Evolutionary conservation across 2,329 filamentous ascomycete genomes (phyloP), one percentile per base, ranked within the genome.

Genomic region (Aspergillus pseudoterreus): DNA sequence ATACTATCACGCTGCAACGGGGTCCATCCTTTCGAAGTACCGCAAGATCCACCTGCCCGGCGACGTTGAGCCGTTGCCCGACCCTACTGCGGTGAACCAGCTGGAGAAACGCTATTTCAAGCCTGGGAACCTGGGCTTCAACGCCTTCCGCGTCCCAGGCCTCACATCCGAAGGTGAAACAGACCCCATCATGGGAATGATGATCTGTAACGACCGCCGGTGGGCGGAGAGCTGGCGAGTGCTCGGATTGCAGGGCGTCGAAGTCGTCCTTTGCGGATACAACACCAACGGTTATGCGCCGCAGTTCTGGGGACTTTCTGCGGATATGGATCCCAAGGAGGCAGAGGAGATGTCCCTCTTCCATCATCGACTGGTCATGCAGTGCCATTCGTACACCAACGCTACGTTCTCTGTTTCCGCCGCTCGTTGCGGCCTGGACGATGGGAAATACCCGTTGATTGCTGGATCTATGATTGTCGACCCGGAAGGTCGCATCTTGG

Each of bases 11-110:
- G 75, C 74, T 1, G 63, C 64, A 5, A 59, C 65, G 27, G 69
- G 67, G 15, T 59, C 67, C 42, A 70, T 80, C 6, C 60, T 82
- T 19, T 70, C 69, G 27, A 82, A 81, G 57, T 82, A 82, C 59
- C 72, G 79, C 53, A 82, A 82, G 61, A 70, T 82, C 2, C 80
- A 82, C 57, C 67, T 82, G 3, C 80, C 80, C 0, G 80, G 80
- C 0, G 76, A 75, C 2, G 67, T 71, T n/a, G 78, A 81, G 59
- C 78, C 79, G 10, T 75, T 78, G 30, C 66, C 71, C 3, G 71
- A 77, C 38, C 75, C 77, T 4, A 67, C 72, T 4, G 76, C 75
- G 1, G 73, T 75, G 4, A 78, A 81, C 57, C 79, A 82, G 63
- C 72, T 82, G 4, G 80, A 82, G 62, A 82, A 82, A 64, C 65